Evolutionary conservation across 805 yeast species (phyloP), one percentile per base, ranked within the genome.

Genomic region (Ascoidea asiatica): DNA sequence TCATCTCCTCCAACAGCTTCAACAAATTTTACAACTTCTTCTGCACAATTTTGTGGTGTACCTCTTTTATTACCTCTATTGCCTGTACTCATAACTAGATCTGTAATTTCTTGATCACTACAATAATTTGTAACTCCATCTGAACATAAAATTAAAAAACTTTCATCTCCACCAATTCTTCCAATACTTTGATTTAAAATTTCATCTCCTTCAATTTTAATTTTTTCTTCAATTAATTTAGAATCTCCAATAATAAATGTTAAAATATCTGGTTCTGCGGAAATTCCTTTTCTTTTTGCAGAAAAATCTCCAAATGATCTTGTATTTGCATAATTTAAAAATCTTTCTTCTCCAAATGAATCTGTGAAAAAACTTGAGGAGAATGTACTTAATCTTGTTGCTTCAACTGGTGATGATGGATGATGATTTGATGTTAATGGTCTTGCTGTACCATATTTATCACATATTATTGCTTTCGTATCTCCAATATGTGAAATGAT

Each of bases 401-500:
- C 72, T 61, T 92, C 98, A 8, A 75, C 66, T 1, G 87, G 81
- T 41, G 88, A 81, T 0, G 85, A 74, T 2, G 97, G 95, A 61
- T 90, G 96, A 60, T 92, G 98, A 35, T 79, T 74, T 36, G 74
- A 69, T 1, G 95, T 85, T 43, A 92, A 64, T 18, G 85, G 69
- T 52, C 81, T 89, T 1, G 95, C 95, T 38, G 73, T 64, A 2
- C 97, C 97, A 45, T 70, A 61, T 46, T 71, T 72, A 60, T 89
- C 97, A 50, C 92, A 83, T n/a, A 92, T 54, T 2, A 92, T 71
- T 5, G 94, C 87, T 49, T 84, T 74, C 2, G 97, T 83, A 58
- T 92, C 98, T 5, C 98, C 98, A 13, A 90, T 79, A 56, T 92
- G 98, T 1, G 94, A 89, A 18, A 89, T 75, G 1, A 84, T 71